phyloP scores from a whole-genome alignment of 208 protist genomes.

The Sergeia podlipaevii region DNA sequence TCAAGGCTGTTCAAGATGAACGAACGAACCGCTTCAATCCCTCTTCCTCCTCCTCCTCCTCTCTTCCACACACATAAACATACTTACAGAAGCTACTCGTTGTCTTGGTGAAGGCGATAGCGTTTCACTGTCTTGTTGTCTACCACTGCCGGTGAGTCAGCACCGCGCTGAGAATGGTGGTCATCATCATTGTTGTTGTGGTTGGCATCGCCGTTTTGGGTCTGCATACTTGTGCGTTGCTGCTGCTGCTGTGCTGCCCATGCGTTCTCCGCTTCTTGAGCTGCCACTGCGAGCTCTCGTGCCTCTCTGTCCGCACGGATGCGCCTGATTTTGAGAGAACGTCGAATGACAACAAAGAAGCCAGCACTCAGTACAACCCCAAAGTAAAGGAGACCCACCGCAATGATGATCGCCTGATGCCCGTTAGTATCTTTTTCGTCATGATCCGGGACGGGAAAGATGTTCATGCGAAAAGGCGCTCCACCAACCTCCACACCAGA shows the following conservation, averaged over 20 bases:
- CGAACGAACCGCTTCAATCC: too few relatives aligned
- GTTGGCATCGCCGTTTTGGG: background rate
- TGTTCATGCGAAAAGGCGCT: conserved; percentile 29
- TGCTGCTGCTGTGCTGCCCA: background rate
- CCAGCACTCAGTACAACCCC: conserved; percentile 28
- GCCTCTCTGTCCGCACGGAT: conserved; percentile 14
- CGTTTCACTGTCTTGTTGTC: background rate
- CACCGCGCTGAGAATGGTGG: too few relatives aligned
- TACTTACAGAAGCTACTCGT: too few relatives aligned
- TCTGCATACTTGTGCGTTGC: background rate
- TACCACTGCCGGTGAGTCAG: background rate
- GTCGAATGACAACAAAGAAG: conserved; percentile 20
- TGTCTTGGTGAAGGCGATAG: too few relatives aligned
- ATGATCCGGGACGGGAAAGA: conserved; percentile 21
- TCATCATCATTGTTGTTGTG: too few relatives aligned
- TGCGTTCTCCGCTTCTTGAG: background rate
- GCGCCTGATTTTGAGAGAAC: conserved; percentile 23
- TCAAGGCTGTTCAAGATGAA: too few relatives aligned
- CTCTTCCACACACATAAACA: too few relatives aligned
- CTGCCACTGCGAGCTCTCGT: conserved; percentile 3
- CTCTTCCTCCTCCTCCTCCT: too few relatives aligned
- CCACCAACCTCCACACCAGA: conserved; percentile 19
- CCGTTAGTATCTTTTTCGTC: conserved; percentile 4
- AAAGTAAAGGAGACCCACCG: conserved; percentile 37
- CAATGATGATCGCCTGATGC: conserved; percentile 20